A percentile compares a stretch with the other conserved stretches of the same genome.
Conservation (phyloP, 1,284 basidiomycete genomes). For the Omphalotus olearius region DNA sequence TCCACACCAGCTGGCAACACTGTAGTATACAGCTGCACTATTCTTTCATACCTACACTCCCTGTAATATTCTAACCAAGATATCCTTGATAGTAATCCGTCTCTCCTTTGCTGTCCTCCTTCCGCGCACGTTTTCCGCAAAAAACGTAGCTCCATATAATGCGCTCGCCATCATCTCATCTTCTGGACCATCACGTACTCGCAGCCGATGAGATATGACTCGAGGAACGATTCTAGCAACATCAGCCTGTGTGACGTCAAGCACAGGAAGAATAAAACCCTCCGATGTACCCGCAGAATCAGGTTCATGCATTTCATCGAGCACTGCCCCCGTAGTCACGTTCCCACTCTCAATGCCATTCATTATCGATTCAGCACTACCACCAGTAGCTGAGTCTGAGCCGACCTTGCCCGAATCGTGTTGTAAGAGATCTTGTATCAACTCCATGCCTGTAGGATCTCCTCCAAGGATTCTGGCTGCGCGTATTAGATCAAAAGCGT, state of each 20-base stretch:
- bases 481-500: slow-evolving; percentile 57
- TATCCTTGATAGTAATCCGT: slow-evolving; percentile 51
- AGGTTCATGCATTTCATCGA: background rate
- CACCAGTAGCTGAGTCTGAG: background rate
- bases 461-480: slow-evolving; percentile 61
- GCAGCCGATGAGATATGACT: slow-evolving; percentile 65
- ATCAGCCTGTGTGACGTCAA: slow-evolving; percentile 69
- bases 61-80: slow-evolving; percentile 49
- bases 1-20: too few relatives aligned
- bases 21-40: too few relatives aligned
- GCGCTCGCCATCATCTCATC: slow-evolving; percentile 64
- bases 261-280: slow-evolving; percentile 18
- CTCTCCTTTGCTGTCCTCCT: background rate
- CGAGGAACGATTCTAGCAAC: slow-evolving; percentile 65
- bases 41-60: too few relatives aligned
- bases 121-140: background rate
- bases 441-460: slow-evolving; percentile 48
- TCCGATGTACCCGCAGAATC: background rate
- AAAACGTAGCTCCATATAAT: slow-evolving; percentile 42
- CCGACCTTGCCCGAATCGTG: background rate
- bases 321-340: slow-evolving; percentile 18
- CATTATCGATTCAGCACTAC: background rate
- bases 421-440: slow-evolving; percentile 29
- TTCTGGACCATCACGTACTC: slow-evolving; percentile 59
- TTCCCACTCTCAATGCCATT: slow-evolving; percentile 23